Evolutionary conservation across 192 early-diverging fungal species (phyloP).

Genomic region (Gryganskiella cystojenkinii): DNA sequence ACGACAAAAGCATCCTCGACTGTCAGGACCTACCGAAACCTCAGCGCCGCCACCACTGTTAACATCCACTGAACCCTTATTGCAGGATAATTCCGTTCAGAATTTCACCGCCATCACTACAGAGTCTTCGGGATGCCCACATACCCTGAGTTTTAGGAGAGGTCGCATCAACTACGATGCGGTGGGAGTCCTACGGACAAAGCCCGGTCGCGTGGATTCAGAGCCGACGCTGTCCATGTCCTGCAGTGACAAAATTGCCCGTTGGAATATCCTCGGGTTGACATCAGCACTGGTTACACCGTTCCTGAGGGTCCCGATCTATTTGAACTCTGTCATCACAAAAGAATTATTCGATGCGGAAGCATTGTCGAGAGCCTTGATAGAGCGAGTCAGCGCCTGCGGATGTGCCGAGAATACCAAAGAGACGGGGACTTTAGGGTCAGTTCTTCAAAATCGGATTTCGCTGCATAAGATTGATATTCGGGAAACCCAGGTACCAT

Average conservation of each 20-base stretch:
- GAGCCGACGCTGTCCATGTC: slow-evolving; percentile 81
- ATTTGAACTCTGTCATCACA: slow-evolving; percentile 70
- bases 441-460: not conserved
- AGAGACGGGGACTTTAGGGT: not conserved
- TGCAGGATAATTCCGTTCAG: not conserved
- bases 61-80: too few relatives aligned
- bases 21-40: too few relatives aligned
- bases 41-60: too few relatives aligned
- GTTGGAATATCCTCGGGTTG: slow-evolving; percentile 87
- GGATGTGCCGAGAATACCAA: not conserved
- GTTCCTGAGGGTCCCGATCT: slow-evolving; percentile 73
- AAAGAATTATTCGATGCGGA: slow-evolving; percentile 74
- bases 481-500: not conserved
- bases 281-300: slow-evolving; percentile 74
- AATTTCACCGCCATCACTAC: not conserved
- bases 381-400: slow-evolving; percentile 55
- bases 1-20: too few relatives aligned
- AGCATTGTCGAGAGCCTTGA: slow-evolving; percentile 75
- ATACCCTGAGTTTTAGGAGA: slow-evolving; percentile 54
- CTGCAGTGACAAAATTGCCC: slow-evolving; percentile 92
- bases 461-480: not conserved
- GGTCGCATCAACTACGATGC: slow-evolving; percentile 69
- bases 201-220: slow-evolving; percentile 79
- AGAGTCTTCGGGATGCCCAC: not conserved
- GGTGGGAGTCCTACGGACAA: slow-evolving; percentile 77